phyloP scores from a whole-genome alignment of 2,329 filamentous ascomycete species.

The Diplodia scrobiculata region DNA sequence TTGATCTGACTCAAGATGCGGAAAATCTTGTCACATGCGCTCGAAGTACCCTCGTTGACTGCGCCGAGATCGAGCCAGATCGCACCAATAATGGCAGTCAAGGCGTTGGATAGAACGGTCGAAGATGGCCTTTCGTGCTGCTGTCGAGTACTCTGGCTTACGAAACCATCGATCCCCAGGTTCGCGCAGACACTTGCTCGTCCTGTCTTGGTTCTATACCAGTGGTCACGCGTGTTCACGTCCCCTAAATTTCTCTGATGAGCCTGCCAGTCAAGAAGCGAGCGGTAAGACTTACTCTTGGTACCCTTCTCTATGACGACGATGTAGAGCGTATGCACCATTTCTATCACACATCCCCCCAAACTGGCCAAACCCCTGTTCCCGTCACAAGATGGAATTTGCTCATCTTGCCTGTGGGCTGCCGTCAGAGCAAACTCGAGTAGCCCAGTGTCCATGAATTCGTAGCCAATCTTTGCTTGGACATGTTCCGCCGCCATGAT shows the following conservation, averaged over 20 bases:
- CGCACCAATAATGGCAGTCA: constrained; percentile 30
- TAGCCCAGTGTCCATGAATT: constrained; percentile 4
- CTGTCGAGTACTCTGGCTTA: constrained; percentile 29
- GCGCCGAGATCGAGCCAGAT: constrained; percentile 31
- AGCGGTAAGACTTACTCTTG: constrained; percentile 21
- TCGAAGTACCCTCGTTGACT: neutral
- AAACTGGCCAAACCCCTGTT: constrained; percentile 26
- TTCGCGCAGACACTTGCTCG: constrained; percentile 21
- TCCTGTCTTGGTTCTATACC: constrained; percentile 25
- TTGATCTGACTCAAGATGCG: constrained; percentile 21
- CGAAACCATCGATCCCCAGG: constrained; percentile 21
- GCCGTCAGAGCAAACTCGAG: constrained; percentile 28
- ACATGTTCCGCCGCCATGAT: constrained; percentile 18
- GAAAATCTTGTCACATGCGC: constrained; percentile 1
- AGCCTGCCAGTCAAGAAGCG: neutral
- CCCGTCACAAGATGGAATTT: constrained; percentile 24
- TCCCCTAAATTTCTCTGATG: constrained; percentile 14
- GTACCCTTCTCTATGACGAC: constrained; percentile 14
- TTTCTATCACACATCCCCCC: constrained; percentile 23
- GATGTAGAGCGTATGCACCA: constrained; percentile 20
- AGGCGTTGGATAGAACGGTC: constrained; percentile 20
- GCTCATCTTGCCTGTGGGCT: constrained; percentile 27
- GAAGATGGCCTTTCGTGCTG: constrained; percentile 21
- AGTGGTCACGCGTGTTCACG: constrained; percentile 17
- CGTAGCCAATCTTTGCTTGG: constrained; percentile 26